These are phyloP conservation scores for Trametes sanguinea DNA, from an alignment of 768 basidiomycete species.

Conservation along the genomic window DNA sequence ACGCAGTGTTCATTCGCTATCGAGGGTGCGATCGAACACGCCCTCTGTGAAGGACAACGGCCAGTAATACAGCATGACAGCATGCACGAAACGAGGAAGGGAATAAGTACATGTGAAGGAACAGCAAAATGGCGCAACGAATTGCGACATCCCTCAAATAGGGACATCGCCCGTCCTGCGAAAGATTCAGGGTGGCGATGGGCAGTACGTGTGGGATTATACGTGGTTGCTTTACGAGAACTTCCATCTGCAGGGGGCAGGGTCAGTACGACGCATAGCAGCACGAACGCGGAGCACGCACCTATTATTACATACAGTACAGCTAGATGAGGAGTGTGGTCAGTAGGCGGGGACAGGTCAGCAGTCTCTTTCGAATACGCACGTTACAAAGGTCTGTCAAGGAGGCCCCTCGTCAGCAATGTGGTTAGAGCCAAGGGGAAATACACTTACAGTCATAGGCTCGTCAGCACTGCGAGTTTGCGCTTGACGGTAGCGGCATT, in stretches of 20 bases:
- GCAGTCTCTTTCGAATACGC: conserved; percentile 29
- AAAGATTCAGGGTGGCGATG: neutral
- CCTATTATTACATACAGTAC: conserved; percentile 68
- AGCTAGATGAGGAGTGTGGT: conserved; percentile 39
- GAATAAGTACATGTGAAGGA: conserved; percentile 8
- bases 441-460: conserved; percentile 85
- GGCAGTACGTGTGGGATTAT: neutral
- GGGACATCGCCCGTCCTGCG: neutral
- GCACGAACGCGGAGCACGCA: conserved; percentile 21
- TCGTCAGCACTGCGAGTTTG: conserved; percentile 98
- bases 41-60: neutral
- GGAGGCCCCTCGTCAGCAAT: conserved; percentile 3
- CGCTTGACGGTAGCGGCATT: conserved; percentile 92
- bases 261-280: neutral
- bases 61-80: conserved; percentile 1
- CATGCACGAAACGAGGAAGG: neutral
- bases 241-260: conserved; percentile 50
- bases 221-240: conserved; percentile 47
- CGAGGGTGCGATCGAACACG: too few species aligned
- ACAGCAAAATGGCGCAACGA: neutral
- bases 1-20: too few species aligned
- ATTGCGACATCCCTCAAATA: neutral
- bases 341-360: conserved; percentile 10
- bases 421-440: neutral
- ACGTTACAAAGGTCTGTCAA: conserved; percentile 85